These are phyloP conservation scores for Antrodiella citrinella DNA, from an alignment of 768 basidiomycete genomes.

Conservation along the genomic window DNA sequence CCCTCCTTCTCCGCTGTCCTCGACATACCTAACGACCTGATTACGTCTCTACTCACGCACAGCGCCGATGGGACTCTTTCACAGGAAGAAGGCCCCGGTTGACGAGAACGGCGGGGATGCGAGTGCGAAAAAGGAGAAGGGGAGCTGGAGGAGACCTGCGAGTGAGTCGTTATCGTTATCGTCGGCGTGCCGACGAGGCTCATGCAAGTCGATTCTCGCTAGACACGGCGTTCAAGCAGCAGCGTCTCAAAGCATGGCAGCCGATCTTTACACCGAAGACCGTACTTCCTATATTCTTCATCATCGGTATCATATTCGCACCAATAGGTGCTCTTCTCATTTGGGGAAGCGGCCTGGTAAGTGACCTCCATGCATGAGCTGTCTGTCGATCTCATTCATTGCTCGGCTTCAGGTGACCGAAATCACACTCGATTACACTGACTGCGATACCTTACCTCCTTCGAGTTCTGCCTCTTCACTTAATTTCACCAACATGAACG, in stretches of 20 bases:
- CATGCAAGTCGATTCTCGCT: constrained; percentile 8
- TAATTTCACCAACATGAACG: constrained; percentile 47
- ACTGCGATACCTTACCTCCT: constrained; percentile 64
- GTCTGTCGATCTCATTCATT: constrained; percentile 1
- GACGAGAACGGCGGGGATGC: constrained; percentile 29
- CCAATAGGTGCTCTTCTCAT: constrained; percentile 93
- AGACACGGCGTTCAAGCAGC: constrained; percentile 99
- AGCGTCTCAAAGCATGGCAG: constrained; percentile 99
- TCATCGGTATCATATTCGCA: constrained; percentile 90
- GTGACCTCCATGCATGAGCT: constrained; percentile 12
- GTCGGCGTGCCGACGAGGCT: too few relatives aligned
- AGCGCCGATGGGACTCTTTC: not conserved
- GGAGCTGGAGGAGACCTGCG: constrained; percentile 77
- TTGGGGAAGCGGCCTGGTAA: constrained; percentile 73
- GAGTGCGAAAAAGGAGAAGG: constrained; percentile 71
- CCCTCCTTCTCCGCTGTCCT: not conserved
- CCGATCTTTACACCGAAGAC: constrained; percentile 98
- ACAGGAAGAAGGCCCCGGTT: not conserved
- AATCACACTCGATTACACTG: constrained; percentile 92
- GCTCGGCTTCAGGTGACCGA: constrained; percentile 63
- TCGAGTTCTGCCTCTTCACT: constrained; percentile 26
- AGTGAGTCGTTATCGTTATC: constrained; percentile 39
- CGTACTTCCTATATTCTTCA: constrained; percentile 92
- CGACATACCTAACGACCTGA: not conserved
- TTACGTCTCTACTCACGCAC: not conserved